These are phyloP conservation scores for Sphenostylis stenocarpa DNA, from an alignment of 306 rosid genomes.

Conservation along the genomic window DNA sequence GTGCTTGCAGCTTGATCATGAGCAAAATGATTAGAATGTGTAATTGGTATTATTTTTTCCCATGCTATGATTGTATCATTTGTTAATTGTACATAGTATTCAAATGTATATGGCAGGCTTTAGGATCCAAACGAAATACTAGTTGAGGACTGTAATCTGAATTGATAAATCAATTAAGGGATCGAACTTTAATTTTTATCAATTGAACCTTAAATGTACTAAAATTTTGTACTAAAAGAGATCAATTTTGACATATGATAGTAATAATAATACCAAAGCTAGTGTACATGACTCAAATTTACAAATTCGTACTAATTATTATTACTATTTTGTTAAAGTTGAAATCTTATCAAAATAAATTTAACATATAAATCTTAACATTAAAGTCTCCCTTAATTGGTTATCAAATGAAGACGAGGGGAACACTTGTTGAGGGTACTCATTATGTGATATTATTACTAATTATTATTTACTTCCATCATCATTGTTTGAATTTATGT, in stretches of 20 bases:
- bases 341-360: neutral
- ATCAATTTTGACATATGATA: neutral
- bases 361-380: neutral
- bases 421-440: neutral
- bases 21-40: conserved; percentile 14
- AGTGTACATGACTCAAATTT: neutral
- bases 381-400: conserved; percentile 2
- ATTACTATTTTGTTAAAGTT: neutral
- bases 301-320: neutral
- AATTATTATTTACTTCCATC: no score
- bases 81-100: conserved; percentile 38
- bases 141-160: neutral
- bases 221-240: neutral
- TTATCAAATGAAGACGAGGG: neutral
- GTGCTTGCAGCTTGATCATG: conserved; percentile 77
- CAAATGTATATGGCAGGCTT: conserved; percentile 43
- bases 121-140: conserved; percentile 24
- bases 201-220: conserved; percentile 18
- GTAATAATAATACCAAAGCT: neutral
- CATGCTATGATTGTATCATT: conserved; percentile 1
- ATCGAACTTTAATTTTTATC: conserved; percentile 4
- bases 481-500: no score
- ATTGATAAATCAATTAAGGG: conserved; percentile 23
- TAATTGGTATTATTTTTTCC: conserved; percentile 18
- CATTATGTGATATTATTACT: no score